Base-by-base conservation (phyloP, 495 filamentous ascomycete species). In the Clavariopsis aquatica region DNA sequence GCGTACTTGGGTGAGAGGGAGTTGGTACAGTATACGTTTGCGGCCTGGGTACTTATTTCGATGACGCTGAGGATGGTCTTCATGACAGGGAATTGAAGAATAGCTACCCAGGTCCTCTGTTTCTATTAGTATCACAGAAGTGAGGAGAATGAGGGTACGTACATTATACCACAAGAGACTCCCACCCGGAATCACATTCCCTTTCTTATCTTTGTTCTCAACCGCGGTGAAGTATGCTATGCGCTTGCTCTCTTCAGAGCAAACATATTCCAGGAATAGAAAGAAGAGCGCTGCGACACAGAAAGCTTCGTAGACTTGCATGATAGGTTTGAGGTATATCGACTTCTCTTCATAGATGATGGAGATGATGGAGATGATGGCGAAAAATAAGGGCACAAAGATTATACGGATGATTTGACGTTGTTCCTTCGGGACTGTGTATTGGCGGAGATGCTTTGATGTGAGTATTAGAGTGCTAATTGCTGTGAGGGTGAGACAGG, bases 311-410 rank as follows among this genome's bases (percentile, higher is more conserved):
- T 56, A 56, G 9, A 23, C 34, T 56, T 36, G n/a, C 17, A 29
- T 34, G 53, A 56, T 17, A n/a, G 53, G 53, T 23, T 23, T 36
- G n/a, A 56, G 27, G 34, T 56, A 56, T 34, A 56, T 56, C 24
- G 53, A 56, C 24, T 56, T 9, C 12, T 15, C 19, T n/a, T 56
- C 22, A 29, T 38, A 56, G 6, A 41, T 36, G 28, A 56, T 22
- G 12, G 28, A 36, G 24, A 56, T 1, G 15, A 56, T 8, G 5
- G 28, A 26, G 4, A 56, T 5, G 1, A 36, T 24, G 31, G 8
- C 13, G 8, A 19, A 41, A 19, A 38, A 22, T 13, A 56, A 13
- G 22, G 53, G 53, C 53, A 56, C 19, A 38, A 38, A 56, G 15
- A 56, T 22, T 22, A 56, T 56, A 15, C 53, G 53, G 31, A 56